phyloP scores from a whole-genome alignment of 176 grass and related monocot genomes.

The Oryza meridionalis region DNA sequence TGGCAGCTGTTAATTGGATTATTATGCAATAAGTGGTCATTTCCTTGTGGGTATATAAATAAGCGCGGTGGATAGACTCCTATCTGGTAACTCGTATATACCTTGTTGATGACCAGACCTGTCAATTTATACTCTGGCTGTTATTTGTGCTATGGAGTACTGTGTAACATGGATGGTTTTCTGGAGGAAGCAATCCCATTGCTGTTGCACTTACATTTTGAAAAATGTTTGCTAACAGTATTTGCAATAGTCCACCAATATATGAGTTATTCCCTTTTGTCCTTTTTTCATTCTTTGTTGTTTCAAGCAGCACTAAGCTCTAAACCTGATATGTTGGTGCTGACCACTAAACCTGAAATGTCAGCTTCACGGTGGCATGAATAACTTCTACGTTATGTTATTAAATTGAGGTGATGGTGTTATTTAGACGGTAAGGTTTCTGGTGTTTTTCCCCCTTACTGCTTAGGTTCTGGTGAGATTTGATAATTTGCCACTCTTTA shows the following conservation, averaged over 20 bases:
- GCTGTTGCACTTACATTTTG: not conserved
- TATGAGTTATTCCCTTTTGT: not conserved
- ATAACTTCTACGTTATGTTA: conserved; percentile 23
- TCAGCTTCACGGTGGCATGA: not conserved
- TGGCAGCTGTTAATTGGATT: conserved; percentile 23
- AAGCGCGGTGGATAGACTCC: not conserved
- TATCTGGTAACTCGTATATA: not conserved
- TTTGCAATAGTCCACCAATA: not conserved
- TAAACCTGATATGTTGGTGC: not conserved
- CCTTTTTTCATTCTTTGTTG: not conserved
- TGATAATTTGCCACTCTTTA: not conserved
- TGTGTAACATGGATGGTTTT: not conserved
- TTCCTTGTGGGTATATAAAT: conserved; percentile 42
- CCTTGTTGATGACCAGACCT: not conserved
- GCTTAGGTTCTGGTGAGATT: not conserved
- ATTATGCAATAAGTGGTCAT: conserved; percentile 34
- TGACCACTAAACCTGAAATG: conserved; percentile 12
- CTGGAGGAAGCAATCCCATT: not conserved
- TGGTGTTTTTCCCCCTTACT: not conserved
- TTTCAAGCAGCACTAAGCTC: conserved; percentile 17
- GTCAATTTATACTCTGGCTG: conserved; percentile 1
- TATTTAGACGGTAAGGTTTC: conserved; percentile 13
- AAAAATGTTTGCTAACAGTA: not conserved
- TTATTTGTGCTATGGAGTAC: not conserved
- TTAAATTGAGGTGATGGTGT: conserved; percentile 1